A percentile compares a stretch with the other conserved stretches of the same genome.
These are phyloP conservation scores for Juglanconis oblonga DNA, from an alignment of 2,329 filamentous ascomycete genomes.

Conservation along the genomic window DNA sequence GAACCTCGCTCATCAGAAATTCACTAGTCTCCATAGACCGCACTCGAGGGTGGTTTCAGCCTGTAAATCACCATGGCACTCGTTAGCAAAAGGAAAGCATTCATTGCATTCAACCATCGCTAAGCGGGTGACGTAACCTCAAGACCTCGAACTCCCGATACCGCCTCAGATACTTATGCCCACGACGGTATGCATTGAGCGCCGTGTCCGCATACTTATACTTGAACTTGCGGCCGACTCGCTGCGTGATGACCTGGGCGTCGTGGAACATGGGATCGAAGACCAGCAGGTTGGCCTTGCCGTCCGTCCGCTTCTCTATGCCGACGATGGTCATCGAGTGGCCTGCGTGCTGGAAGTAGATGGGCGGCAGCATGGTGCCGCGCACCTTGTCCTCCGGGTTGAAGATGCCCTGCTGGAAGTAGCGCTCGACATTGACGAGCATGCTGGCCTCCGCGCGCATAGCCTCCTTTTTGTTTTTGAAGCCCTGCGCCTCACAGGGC, in stretches of 20 bases:
- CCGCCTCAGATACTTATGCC: conserved; percentile 62
- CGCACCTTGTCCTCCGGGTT: conserved; percentile 60
- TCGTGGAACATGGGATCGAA: conserved; percentile 86
- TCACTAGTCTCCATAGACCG: neutral
- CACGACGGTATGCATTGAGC: conserved; percentile 72
- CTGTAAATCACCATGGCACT: neutral
- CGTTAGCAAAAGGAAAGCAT: neutral
- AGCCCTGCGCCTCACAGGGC: conserved; percentile 62
- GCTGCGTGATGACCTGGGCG: conserved; percentile 57
- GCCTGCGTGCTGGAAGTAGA: conserved; percentile 87
- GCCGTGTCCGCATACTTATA: conserved; percentile 48
- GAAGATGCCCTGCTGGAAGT: conserved; percentile 62
- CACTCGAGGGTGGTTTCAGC: conserved; percentile 2
- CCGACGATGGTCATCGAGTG: conserved; percentile 92
- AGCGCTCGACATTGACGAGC: conserved; percentile 66
- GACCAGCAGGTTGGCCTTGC: conserved; percentile 69
- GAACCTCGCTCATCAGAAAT: neutral
- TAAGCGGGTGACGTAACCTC: conserved; percentile 44
- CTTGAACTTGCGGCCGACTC: conserved; percentile 49
- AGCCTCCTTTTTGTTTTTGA: conserved; percentile 44
- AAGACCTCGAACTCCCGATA: conserved; percentile 79
- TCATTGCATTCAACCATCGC: neutral
- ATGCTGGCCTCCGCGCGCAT: conserved; percentile 53
- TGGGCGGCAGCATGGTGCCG: conserved; percentile 70
- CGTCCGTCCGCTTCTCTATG: conserved; percentile 66